Base-by-base conservation (phyloP, 345 rosid genomes). In the Linum tenue region DNA sequence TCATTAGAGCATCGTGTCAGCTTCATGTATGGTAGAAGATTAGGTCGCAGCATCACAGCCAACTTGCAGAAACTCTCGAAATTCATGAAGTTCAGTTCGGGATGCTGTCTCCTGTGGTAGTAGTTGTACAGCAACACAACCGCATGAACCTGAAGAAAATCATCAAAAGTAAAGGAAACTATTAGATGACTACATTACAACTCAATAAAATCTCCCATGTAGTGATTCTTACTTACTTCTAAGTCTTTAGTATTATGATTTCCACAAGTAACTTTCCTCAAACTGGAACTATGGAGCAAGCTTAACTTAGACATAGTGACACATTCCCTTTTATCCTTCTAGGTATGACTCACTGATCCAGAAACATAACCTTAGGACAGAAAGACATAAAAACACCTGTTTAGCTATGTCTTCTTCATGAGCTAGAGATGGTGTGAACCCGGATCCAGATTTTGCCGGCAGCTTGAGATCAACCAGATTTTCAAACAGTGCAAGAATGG, bases 61-160 rank as follows among this genome's bases (percentile, higher is more conserved):
- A 90, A 67, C 78, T 84, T 88, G 78, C 94, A 79, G 62, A 92
- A 90, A 15, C 79, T 60, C 75, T 81, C 83, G 70, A 86, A 83
- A 69, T 72, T 69, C 43, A 86, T 70, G 70, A 68, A 75, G 61
- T 83, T 82, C 2, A 85, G 64, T 16, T 80, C 78, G 9, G 68
- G 79, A 67, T 88, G 78, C 11, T 73, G 82, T 79, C 65, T 90
- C 72, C 89, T 76, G 71, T 85, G 81, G 77, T 81, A 85, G 56
- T 84, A 86, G 66, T 92, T 92, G 85, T 81, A 90, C 36, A 92
- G 68, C 66, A 90, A 63, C 64, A 85, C 90, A 74, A 85, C 87
- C 39, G 87, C 92, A 72, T 79, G 82, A 62, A 90, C 81, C 98
- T 92, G 76, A 63, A 71, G 22, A 65, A 22, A 22, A 22, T 22